Evolutionary conservation across 441 rosid species (phyloP), one percentile per base, ranked within the genome.

Genomic region (Monsonia emarginata): DNA sequence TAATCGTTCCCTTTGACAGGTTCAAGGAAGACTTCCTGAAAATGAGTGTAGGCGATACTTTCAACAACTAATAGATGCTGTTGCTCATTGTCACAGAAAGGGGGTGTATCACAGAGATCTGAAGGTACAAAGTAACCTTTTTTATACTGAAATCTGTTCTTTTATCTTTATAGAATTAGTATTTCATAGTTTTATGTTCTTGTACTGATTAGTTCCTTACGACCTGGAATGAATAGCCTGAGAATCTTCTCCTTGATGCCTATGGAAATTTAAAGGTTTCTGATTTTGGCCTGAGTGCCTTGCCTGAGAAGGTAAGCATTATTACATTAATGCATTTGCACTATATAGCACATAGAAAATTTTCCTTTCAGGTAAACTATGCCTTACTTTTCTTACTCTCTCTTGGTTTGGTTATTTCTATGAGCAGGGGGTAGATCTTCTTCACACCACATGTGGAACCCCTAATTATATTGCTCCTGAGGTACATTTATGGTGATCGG

Each of bases 381-480:
- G 26, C 57, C 57, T 5, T 50, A 42, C 50, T 42, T 52, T 44
- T 64, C 28, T 44, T 36, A 25, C 25, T 13, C 8, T 13, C 10
- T 30, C 18, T 30, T 68, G 61, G 65, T 66, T 73, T 36, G 52
- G 61, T 64, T 69, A 10, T 68, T 13, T 66, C 28, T 54, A 67
- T 76, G 67, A 58, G 62, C 72, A 90, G 96, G 95, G 94, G 57
- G 88, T 77, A 73, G 79, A 77, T 65, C 89, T 94, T 75, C 85
- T 90, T 69, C 91, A 77, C 52, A 94, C 99, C 10, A 84, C 93
- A 31, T 94, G 99, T 76, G 99, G 99, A 78, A 94, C 96, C 64
- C 97, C 99, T 8, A 90, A 94, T 84, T 94, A 94, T 72, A 84
- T 89, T 65, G 99, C 97, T 50, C 99, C 99, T 22, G 96, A 94